phyloP scores from a whole-genome alignment of 164 flowering plant species.

The Sextonia rubra region DNA sequence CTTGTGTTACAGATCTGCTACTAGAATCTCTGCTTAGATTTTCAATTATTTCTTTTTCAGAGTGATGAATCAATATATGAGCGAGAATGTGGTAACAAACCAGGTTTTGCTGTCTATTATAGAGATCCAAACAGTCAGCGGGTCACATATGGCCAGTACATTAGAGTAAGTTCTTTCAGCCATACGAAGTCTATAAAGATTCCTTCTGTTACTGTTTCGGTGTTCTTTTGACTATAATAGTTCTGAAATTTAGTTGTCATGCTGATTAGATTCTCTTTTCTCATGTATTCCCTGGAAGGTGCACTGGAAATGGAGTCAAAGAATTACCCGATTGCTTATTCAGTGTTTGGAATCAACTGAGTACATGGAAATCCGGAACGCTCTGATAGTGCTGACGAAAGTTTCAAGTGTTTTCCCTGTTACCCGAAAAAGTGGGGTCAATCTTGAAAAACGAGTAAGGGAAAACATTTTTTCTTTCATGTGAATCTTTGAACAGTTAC shows the following conservation, averaged over 20 bases:
- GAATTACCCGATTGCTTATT: slow-evolving; percentile 78
- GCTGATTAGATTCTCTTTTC: background rate
- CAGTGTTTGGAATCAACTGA: slow-evolving; percentile 95
- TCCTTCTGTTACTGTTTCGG: background rate
- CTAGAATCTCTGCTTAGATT: background rate
- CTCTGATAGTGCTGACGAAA: slow-evolving; percentile 83
- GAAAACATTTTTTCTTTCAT: background rate
- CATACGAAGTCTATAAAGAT: background rate
- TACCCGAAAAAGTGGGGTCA: slow-evolving; percentile 88
- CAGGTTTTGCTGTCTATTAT: slow-evolving; percentile 98
- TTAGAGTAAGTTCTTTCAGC: slow-evolving; percentile 51
- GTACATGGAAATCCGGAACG: slow-evolving; percentile 97
- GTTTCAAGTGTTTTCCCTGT: slow-evolving; percentile 95
- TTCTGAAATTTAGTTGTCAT: background rate
- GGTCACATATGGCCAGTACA: slow-evolving; percentile 85
- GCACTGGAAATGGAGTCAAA: slow-evolving; percentile 99
- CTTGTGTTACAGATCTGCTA: background rate
- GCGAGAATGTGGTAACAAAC: slow-evolving; percentile 99
- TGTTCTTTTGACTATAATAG: background rate
- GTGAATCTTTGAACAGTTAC: background rate
- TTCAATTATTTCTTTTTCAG: slow-evolving; percentile 34
- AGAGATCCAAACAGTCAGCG: slow-evolving; percentile 96
- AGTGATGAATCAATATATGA: slow-evolving; percentile 97
- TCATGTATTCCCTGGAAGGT: slow-evolving; percentile 47
- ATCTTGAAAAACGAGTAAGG: slow-evolving; percentile 91